phyloP scores from a whole-genome alignment of 2,329 filamentous ascomycete species.

The Pestalotiopsis sp. region DNA sequence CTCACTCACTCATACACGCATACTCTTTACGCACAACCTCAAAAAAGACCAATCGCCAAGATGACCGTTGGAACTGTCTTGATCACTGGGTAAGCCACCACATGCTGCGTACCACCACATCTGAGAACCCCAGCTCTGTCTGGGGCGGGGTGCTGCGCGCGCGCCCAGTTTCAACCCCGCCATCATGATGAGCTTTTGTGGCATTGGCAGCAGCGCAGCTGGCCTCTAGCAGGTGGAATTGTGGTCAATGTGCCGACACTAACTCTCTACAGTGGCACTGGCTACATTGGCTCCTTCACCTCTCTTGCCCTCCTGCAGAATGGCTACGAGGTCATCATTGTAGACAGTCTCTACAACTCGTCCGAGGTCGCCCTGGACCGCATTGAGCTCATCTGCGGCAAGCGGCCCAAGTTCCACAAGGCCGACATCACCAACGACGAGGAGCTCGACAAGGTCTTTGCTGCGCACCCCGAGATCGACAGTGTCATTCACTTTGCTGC shows the following conservation, averaged over 20 bases:
- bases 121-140: background rate
- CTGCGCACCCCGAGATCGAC: slow-evolving; percentile 88
- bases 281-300: slow-evolving; percentile 99
- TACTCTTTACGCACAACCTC: background rate
- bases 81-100: slow-evolving; percentile 76
- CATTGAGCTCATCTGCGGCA: slow-evolving; percentile 91
- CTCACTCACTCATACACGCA: background rate
- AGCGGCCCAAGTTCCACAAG: slow-evolving; percentile 82
- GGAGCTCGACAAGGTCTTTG: slow-evolving; percentile 83
- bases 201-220: background rate
- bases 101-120: background rate
- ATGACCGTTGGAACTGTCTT: slow-evolving; percentile 89
- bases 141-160: background rate
- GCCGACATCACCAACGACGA: slow-evolving; percentile 86
- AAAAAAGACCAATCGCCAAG: slow-evolving; percentile 23
- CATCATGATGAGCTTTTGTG: background rate
- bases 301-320: slow-evolving; percentile 87
- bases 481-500: slow-evolving; percentile 99
- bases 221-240: background rate
- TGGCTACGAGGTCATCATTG: slow-evolving; percentile 94
- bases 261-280: slow-evolving; percentile 72
- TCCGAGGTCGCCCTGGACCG: slow-evolving; percentile 89
- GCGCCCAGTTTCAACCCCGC: slow-evolving; percentile 15
- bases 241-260: slow-evolving; percentile 7
- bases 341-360: slow-evolving; percentile 97